Evolutionary conservation across 2,329 filamentous ascomycete species (phyloP), one percentile per base, ranked within the genome.

Genomic region (Nannizziopsis barbatae): DNA sequence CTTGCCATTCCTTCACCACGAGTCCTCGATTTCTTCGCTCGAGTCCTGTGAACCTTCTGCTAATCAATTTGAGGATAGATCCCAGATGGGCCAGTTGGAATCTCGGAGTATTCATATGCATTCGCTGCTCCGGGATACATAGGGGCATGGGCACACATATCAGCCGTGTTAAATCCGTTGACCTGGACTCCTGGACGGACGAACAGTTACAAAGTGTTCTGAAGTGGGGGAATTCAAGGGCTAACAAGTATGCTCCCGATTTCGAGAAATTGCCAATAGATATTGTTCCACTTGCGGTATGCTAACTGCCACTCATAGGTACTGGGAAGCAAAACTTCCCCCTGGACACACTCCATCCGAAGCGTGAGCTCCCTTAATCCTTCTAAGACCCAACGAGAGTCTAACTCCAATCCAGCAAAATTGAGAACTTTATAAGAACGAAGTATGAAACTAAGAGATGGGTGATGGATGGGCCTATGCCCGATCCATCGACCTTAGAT

Each of bases 31-130:
- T 38, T 22, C 22, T 14, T 33, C 17, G n/a, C 22, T 27, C 22
- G 22, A 27, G 7, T 27, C 22, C 7, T 27, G 7, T 27, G 22
- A 7, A 4, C 7, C 7, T 7, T 27, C 22, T 27, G 33, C 42
- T 45, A 45, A 45, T 17, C 27, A 14, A n/a, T 18, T 14, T 27
- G 14, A 22, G 18, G 3, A 44, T 40, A 94, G 87, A 95, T 72
- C 92, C 92, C 52, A 80, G 92, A 84, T 98, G 92, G 92, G 92
- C 92, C 30, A 95, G 88, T 64, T 98, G 92, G 92, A 98, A 98
- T 66, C 71, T 98, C 47, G 92, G 92, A 59, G 81, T 98, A 62
- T 98, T 98, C 65, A 75, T 98, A 62, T 98, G 92, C 74, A 98
- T 98, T 65, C 84, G 89, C 64, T 98, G 92, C 71, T 98, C 92